A percentile compares a stretch with the other conserved stretches of the same genome.
Evolutionary conservation across 129 eudicot genomes (phyloP).

Genomic region (Helianthus annuus): HanXRQr2.0-SUNRISE NC_035434.2:171897577-171898076

Average conservation of each 20-base stretch:
- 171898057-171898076: too few species aligned
- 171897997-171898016: too few species aligned
- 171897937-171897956: background rate
- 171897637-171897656: conserved; percentile 46
- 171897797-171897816: conserved; percentile 49
- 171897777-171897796: conserved; percentile 62
- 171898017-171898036: too few species aligned
- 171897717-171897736: conserved; percentile 45
- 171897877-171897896: conserved; percentile 51
- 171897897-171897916: conserved; percentile 50
- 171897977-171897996: too few species aligned
- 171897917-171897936: conserved; percentile 75
- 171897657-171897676: conserved; percentile 42
- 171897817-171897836: conserved; percentile 39
- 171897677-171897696: conserved; percentile 38
- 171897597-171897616: background rate
- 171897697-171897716: conserved; percentile 64
- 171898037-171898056: too few species aligned
- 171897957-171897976: background rate
- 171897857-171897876: conserved; percentile 64
- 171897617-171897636: background rate
- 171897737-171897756: conserved; percentile 42
- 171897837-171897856: conserved; percentile 51
- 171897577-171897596: background rate
- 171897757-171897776: conserved; percentile 39